Conservation (phyloP, 1,284 basidiomycete genomes). For the Leccinum cinnamomeum region DNA sequence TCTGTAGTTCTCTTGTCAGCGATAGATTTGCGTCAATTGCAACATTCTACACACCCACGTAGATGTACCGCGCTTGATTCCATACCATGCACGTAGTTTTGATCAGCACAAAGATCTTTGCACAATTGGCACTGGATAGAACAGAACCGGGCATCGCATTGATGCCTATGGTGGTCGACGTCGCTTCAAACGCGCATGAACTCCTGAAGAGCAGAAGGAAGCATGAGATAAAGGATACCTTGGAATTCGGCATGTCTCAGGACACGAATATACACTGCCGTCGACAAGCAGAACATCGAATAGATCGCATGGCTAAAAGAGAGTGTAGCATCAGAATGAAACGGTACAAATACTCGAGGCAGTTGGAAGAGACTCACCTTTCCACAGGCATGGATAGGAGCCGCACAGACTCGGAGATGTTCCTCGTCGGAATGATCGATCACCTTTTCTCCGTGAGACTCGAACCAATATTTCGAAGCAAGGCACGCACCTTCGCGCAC, state of each 20-base stretch:
- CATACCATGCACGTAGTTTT: conserved; percentile 55
- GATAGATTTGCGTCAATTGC: neutral
- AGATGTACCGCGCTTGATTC: conserved; percentile 45
- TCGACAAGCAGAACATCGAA: conserved; percentile 33
- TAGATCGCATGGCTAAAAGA: conserved; percentile 47
- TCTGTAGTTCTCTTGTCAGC: conserved; percentile 29
- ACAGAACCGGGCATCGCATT: conserved; percentile 51
- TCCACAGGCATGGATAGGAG: conserved; percentile 53
- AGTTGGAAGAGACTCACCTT: conserved; percentile 36
- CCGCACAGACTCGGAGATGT: conserved; percentile 48
- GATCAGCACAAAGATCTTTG: conserved; percentile 47
- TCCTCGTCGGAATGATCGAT: conserved; percentile 45
- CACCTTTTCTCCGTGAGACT: conserved; percentile 33
- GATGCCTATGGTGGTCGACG: conserved; percentile 47
- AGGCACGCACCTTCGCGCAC: conserved; percentile 47
- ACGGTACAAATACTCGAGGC: neutral
- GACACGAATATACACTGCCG: conserved; percentile 42
- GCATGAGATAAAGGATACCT: conserved; percentile 34
- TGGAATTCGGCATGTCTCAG: conserved; percentile 42
- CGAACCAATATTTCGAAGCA: neutral
- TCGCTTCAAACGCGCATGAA: conserved; percentile 34
- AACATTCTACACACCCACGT: conserved; percentile 50
- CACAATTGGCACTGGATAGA: conserved; percentile 56
- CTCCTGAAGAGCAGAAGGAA: neutral
- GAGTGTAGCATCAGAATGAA: neutral